Base-by-base conservation (phyloP, 768 basidiomycete species). In the Porphyrellus cyaneotinctus region DNA sequence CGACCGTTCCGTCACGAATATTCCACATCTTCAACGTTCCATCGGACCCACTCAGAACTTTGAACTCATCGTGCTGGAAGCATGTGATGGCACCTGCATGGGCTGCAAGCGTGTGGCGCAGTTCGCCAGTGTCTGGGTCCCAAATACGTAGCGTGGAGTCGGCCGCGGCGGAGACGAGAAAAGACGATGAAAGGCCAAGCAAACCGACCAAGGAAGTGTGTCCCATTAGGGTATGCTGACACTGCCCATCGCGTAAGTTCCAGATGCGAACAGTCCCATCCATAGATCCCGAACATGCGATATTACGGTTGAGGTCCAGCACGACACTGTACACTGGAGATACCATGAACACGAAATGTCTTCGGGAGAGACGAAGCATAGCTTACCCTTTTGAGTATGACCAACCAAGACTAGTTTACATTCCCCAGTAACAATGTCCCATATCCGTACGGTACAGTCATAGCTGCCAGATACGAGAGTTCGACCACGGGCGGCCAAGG, bases 21-120 rank as follows among this genome's bases (percentile, higher is more conserved):
- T 97, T 90, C 97, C 97, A 99, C 85, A 98, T 90, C 78, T 97
- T 97, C 61, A 99, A 77, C 53, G 90, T 92, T 15, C 97, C 97
- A 60, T 98, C 97, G 14, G 88, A 91, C 13, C 95, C 95, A 63
- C 88, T 91, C 26, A 99, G 79, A 41, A 98, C 91, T 67, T 97
- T 97, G 76, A 91, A 92, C 67, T 98, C 95, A 68, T 98, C 95
- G 60, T 97, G 94, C 70, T 95, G 93, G 78, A 98, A 97, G 73
- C 95, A 99, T 17, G 97, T 98, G 60, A 99, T 98, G n/a, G 95
- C 94, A 20, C 95, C 95, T 7, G 88, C 88, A 68, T 98, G 95
- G 1, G 91, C 92, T 4, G 87, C 85, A 28, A 99, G 80, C 0
- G 87, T 85, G 59, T 94, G 87, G 35, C 81, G 83, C 28, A 91